phyloP scores from a whole-genome alignment of 768 basidiomycete species.

The Hemileccinum rubropunctum region DNA sequence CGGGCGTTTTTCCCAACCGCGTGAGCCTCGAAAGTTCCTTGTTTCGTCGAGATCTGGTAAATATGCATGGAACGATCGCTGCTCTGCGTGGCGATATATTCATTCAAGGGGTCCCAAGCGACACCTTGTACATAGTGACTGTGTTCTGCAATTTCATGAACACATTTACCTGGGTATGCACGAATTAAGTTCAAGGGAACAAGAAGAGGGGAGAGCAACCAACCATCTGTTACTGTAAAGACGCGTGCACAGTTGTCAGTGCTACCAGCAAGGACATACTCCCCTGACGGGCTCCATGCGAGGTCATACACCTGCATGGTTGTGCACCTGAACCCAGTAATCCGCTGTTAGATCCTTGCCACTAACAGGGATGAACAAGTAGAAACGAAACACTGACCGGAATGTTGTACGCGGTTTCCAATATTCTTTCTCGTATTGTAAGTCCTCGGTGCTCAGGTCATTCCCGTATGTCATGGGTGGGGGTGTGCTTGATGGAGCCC shows the following conservation, averaged over 20 bases:
- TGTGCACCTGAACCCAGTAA: slow-evolving; percentile 60
- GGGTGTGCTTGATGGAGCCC: slow-evolving; percentile 80
- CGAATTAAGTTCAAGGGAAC: not conserved
- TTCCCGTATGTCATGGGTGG: slow-evolving; percentile 77
- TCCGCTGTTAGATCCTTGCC: slow-evolving; percentile 2
- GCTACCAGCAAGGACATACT: slow-evolving; percentile 92
- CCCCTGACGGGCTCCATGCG: slow-evolving; percentile 95
- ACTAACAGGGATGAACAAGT: not conserved
- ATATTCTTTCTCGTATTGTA: slow-evolving; percentile 89
- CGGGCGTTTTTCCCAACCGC: slow-evolving; percentile 87
- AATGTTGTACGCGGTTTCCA: slow-evolving; percentile 91
- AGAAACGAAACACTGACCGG: slow-evolving; percentile 46
- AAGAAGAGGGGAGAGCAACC: slow-evolving; percentile 15
- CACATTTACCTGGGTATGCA: slow-evolving; percentile 63
- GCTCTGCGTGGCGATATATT: slow-evolving; percentile 96
- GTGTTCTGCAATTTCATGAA: slow-evolving; percentile 91
- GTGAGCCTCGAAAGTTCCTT: slow-evolving; percentile 84
- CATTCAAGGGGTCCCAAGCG: slow-evolving; percentile 97
- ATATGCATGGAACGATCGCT: slow-evolving; percentile 96
- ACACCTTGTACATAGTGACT: slow-evolving; percentile 98
- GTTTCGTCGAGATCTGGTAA: slow-evolving; percentile 76
- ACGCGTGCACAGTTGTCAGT: slow-evolving; percentile 94
- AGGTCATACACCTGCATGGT: slow-evolving; percentile 97
- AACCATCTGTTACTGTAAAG: slow-evolving; percentile 73
- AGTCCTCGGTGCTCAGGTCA: slow-evolving; percentile 72